A percentile compares a stretch with the other conserved stretches of the same genome.
Evolutionary conservation across 345 rosid genomes (phyloP).

Genomic region (Nephelium lappaceum): DNA sequence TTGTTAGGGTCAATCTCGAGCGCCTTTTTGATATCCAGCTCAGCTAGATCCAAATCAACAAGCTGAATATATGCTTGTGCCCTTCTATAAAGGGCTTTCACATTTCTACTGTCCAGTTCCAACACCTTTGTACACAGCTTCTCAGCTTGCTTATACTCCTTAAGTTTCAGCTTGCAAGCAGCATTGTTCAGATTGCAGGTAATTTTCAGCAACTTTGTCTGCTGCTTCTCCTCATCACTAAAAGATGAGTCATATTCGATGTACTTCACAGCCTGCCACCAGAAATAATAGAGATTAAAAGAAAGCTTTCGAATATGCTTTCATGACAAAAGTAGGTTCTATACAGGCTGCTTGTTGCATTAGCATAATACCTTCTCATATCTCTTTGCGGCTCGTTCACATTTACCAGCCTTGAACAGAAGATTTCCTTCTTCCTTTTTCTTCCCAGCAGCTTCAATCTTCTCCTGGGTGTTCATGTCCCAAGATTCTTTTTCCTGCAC

Average conservation of each 20-base stretch:
- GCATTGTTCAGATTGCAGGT: slow-evolving; percentile 83
- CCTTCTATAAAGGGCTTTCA: slow-evolving; percentile 78
- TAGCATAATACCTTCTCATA: slow-evolving; percentile 73
- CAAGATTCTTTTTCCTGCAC: slow-evolving; percentile 85
- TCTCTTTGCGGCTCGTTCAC: slow-evolving; percentile 76
- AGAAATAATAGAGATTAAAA: neutral
- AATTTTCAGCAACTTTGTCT: slow-evolving; percentile 68
- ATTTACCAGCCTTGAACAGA: slow-evolving; percentile 76
- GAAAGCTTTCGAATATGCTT: neutral
- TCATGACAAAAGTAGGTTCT: no score
- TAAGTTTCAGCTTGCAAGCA: slow-evolving; percentile 81
- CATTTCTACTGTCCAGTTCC: slow-evolving; percentile 41
- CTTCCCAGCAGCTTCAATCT: slow-evolving; percentile 82
- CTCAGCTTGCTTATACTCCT: slow-evolving; percentile 78
- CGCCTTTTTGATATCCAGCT: slow-evolving; percentile 72
- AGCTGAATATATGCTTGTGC: slow-evolving; percentile 74
- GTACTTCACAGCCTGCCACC: slow-evolving; percentile 65
- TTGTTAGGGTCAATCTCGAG: slow-evolving; percentile 83
- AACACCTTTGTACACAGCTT: slow-evolving; percentile 71
- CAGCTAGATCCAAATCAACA: slow-evolving; percentile 75
- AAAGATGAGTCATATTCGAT: slow-evolving; percentile 80
- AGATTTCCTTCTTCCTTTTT: slow-evolving; percentile 95
- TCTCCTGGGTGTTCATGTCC: slow-evolving; percentile 92
- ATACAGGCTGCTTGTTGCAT: neutral
- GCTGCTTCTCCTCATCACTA: slow-evolving; percentile 80